A percentile compares a stretch with the other conserved stretches of the same genome.
Evolutionary conservation across 2,329 filamentous ascomycete species (phyloP).

Genomic region (Ceratocystiopsis brevicomis): DNA sequence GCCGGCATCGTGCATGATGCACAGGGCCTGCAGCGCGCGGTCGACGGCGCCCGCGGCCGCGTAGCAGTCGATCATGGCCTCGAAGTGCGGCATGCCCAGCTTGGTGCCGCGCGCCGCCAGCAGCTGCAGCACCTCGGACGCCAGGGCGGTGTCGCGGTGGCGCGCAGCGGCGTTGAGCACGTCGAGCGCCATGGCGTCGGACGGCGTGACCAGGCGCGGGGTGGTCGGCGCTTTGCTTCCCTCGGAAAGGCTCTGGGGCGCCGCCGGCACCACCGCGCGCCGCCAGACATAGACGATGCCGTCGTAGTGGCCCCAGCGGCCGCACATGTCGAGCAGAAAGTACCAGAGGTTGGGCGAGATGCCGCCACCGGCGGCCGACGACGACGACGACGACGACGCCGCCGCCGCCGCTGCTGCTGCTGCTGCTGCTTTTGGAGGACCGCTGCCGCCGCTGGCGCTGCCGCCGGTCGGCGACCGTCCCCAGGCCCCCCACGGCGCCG

Average conservation of each 20-base stretch:
- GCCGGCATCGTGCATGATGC: constrained; percentile 52
- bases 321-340: constrained; percentile 59
- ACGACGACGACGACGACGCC: too few species aligned
- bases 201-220: constrained; percentile 32
- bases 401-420: too few species aligned
- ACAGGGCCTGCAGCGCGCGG: constrained; percentile 49
- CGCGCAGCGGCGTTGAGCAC: constrained; percentile 55
- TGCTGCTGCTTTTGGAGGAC: too few species aligned
- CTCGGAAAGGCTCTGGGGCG: too few species aligned
- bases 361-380: constrained; percentile 8
- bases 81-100: constrained; percentile 54
- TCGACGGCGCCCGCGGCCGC: constrained; percentile 37
- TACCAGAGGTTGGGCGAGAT: constrained; percentile 40
- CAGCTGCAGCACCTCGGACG: constrained; percentile 49
- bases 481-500: too few species aligned
- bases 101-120: constrained; percentile 38
- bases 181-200: constrained; percentile 23
- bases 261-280: constrained; percentile 13
- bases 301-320: constrained; percentile 40
- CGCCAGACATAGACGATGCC: constrained; percentile 57
- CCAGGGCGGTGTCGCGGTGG: constrained; percentile 47
- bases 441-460: too few species aligned
- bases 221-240: neutral
- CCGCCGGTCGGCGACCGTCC: too few species aligned
- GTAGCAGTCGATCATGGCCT: constrained; percentile 58